phyloP scores from a whole-genome alignment of 306 rosid genomes.

The Trichosanthes cucumerina region DNA sequence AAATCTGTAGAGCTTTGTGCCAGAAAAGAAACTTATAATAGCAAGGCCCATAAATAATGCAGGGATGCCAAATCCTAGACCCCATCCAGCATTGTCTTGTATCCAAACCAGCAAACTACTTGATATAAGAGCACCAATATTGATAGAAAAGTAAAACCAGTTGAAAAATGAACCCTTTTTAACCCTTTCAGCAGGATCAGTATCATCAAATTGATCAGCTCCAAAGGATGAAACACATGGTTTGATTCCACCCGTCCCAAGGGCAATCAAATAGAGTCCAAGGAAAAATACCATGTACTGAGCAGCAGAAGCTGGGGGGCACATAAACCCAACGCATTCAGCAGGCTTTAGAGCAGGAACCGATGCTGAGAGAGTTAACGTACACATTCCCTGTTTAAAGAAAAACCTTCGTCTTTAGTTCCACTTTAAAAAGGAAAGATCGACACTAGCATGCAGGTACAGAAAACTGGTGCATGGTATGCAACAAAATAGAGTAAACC shows the following conservation, averaged over 20 bases:
- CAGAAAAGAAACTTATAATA: conserved; percentile 69
- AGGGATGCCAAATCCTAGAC: conserved; percentile 96
- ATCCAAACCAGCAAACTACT: conserved; percentile 74
- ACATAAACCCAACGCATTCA: conserved; percentile 49
- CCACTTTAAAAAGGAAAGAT: background rate
- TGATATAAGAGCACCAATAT: conserved; percentile 82
- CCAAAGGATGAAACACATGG: conserved; percentile 95
- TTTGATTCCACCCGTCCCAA: conserved; percentile 94
- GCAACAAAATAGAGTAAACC: background rate
- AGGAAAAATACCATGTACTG: conserved; percentile 82
- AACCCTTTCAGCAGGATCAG: conserved; percentile 68
- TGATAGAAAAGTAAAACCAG: conserved; percentile 93
- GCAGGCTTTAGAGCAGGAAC: conserved; percentile 59
- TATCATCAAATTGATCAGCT: conserved; percentile 97
- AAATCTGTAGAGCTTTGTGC: conserved; percentile 82
- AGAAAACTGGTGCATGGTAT: background rate
- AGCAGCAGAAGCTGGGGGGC: conserved; percentile 76
- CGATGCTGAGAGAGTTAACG: conserved; percentile 86
- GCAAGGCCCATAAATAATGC: conserved; percentile 78
- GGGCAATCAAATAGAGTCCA: conserved; percentile 92
- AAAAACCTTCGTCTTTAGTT: conserved; percentile 9
- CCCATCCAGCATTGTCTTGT: conserved; percentile 98
- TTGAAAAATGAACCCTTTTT: conserved; percentile 94
- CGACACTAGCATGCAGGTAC: background rate
- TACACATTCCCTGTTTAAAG: conserved; percentile 87